Conservation (phyloP, 2,329 filamentous ascomycete genomes). For the Annulohypoxylon truncatum region DNA sequence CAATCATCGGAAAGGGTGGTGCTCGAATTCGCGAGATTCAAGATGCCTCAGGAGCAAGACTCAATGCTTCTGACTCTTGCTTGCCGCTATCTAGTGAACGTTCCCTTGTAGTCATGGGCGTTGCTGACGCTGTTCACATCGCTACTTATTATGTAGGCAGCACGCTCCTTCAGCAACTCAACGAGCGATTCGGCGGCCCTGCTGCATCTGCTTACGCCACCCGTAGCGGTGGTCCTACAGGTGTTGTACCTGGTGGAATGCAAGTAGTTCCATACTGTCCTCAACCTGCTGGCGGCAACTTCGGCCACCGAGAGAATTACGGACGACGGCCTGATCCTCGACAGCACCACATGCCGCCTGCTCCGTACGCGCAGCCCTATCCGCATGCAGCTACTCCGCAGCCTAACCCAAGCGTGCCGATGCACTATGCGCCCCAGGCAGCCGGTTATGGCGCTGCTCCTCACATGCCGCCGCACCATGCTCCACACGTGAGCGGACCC, state of each 20-base stretch:
- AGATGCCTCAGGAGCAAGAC: slow-evolving; percentile 92
- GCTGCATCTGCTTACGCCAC: slow-evolving; percentile 98
- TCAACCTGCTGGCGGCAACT: slow-evolving; percentile 91
- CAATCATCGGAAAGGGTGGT: slow-evolving; percentile 97
- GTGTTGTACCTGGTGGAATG: slow-evolving; percentile 96
- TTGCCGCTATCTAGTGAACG: slow-evolving; percentile 95
- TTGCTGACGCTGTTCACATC: slow-evolving; percentile 98
- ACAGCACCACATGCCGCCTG: slow-evolving; percentile 79
- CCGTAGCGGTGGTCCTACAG: slow-evolving; percentile 90
- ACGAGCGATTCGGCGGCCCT: slow-evolving; percentile 94
- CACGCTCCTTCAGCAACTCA: slow-evolving; percentile 96
- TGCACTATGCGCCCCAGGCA: slow-evolving; percentile 85
- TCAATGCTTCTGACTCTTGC: slow-evolving; percentile 96
- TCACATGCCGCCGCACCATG: slow-evolving; percentile 79
- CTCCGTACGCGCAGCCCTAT: slow-evolving; percentile 81
- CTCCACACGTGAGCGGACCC: slow-evolving; percentile 71
- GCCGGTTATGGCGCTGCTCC: slow-evolving; percentile 81
- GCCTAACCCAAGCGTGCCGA: slow-evolving; percentile 70
- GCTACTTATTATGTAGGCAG: slow-evolving; percentile 98
- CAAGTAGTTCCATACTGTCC: slow-evolving; percentile 98
- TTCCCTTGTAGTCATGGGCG: slow-evolving; percentile 96
- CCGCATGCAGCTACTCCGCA: slow-evolving; percentile 70
- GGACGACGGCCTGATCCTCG: slow-evolving; percentile 78
- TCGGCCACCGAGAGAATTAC: slow-evolving; percentile 89
- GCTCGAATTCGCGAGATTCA: slow-evolving; percentile 98